Evolutionary conservation across 1,284 basidiomycete genomes (phyloP).

Genomic region (Ceraceosorus guamensis): DNA sequence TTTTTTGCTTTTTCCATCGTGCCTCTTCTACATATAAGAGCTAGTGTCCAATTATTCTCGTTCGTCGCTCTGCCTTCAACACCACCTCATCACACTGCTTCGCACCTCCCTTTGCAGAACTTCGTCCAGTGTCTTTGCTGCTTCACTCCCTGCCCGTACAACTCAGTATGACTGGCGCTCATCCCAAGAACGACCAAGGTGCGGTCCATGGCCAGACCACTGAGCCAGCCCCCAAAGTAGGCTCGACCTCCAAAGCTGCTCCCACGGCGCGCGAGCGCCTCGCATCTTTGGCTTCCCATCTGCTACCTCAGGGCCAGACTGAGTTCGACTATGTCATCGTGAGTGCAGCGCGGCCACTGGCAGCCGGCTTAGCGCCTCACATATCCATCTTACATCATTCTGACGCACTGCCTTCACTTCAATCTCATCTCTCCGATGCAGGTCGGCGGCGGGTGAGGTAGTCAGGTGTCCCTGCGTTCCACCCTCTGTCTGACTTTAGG

Average conservation of each 20-base stretch:
- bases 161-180: too few relatives aligned
- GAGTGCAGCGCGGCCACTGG: constrained; percentile 18
- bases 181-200: too few relatives aligned
- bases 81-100: too few relatives aligned
- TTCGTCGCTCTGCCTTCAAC: too few relatives aligned
- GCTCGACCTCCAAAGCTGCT: neutral
- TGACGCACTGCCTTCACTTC: neutral
- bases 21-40: too few relatives aligned
- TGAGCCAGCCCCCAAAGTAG: neutral
- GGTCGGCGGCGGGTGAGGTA: neutral
- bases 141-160: too few relatives aligned
- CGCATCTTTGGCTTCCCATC: constrained; percentile 37
- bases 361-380: too few relatives aligned
- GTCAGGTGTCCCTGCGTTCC: too few relatives aligned
- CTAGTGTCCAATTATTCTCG: too few relatives aligned
- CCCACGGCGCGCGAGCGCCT: constrained; percentile 28
- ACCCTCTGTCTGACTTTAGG: neutral
- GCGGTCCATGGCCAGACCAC: neutral
- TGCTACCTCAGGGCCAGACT: constrained; percentile 28
- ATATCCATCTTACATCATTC: neutral
- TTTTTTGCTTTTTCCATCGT: too few relatives aligned
- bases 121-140: too few relatives aligned
- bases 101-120: too few relatives aligned
- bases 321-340: constrained; percentile 49
- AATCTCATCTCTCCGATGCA: neutral